Evolutionary conservation across 2,329 filamentous ascomycete species (phyloP), one percentile per base, ranked within the genome.

Genomic region (Aspergillus aculeatus): DNA sequence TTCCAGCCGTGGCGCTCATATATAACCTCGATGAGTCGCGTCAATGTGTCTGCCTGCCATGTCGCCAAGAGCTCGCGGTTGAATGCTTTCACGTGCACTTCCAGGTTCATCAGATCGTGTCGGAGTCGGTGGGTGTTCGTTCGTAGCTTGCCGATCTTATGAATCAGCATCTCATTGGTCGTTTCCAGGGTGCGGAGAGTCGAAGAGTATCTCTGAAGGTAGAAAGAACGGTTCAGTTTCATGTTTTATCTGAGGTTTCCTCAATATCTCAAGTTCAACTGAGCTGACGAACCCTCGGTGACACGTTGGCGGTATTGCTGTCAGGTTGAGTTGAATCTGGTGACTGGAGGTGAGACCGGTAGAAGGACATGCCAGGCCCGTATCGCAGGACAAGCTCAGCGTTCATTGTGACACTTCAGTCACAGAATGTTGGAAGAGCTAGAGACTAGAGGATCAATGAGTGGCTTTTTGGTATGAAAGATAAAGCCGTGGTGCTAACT

Each of bases 31-130:
- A 75, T 68, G n/a, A 75, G 66, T 23, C 71, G 69, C 2, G 73
- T 75, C 14, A 75, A 66, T n/a, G 67, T 67, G 54, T 75, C 70
- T 14, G 73, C 73, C 55, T 75, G 69, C 72, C 73, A 75, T 38
- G 65, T 73, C n/a, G 64, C 62, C 32, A 74, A 64, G 31, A 68
- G 60, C 2, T 73, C 70, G 44, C 66, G 64, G 21, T 68, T 58
- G 48, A 69, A 68, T 4, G 68, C 59, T 16, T 62, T 66, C 57
- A 74, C 32, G 52, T 72, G 68, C 6, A 58, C 66, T 23, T 72
- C 63, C 21, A 74, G 66, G 19, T 64, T 64, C 32, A 61, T 60
- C 24, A 71, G 53, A 31, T 74, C 73, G 23, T 62, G 61, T 44
- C 68, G 63, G 50, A 73, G 71, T 12, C 57, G 61, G 23, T 56